Evolutionary conservation across 306 rosid species (phyloP).

Genomic region (Echinosophora koreensis): DNA sequence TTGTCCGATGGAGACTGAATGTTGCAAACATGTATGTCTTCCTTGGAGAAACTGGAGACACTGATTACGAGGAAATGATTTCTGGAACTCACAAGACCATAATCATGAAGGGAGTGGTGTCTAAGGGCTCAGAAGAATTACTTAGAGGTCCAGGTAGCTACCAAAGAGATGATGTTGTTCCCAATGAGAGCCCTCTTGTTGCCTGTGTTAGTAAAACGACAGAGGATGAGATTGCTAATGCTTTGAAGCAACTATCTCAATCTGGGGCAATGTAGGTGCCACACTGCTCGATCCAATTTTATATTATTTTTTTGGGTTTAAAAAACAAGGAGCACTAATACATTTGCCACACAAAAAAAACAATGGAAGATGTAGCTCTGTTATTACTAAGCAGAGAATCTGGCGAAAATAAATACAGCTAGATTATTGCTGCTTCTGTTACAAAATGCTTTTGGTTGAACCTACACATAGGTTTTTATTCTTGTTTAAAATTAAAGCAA

Average conservation of each 20-base stretch:
- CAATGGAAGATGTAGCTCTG: constrained; percentile 21
- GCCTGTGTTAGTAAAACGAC: constrained; percentile 40
- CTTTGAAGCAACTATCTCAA: constrained; percentile 50
- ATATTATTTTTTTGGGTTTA: not conserved
- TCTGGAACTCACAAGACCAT: constrained; percentile 88
- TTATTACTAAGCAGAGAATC: constrained; percentile 24
- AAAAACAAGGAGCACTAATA: not conserved
- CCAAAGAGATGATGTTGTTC: constrained; percentile 72
- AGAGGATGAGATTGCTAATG: constrained; percentile 47
- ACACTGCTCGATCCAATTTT: constrained; percentile 20
- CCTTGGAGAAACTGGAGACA: constrained; percentile 87
- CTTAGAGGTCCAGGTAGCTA: constrained; percentile 85
- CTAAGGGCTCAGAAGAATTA: constrained; percentile 58
- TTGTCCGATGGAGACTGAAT: constrained; percentile 86
- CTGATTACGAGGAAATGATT: constrained; percentile 86
- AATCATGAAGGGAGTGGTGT: constrained; percentile 68
- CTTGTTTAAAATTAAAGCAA: not conserved
- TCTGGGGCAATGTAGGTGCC: constrained; percentile 43
- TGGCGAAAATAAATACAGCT: constrained; percentile 11
- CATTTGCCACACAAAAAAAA: not conserved
- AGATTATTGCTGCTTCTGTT: constrained; percentile 2
- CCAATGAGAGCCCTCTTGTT: constrained; percentile 68
- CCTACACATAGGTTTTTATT: not conserved
- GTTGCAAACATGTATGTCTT: constrained; percentile 84
- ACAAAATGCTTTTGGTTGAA: not conserved